Base-by-base conservation (phyloP, 2,329 filamentous ascomycete genomes). In the Penicillium sp. region DNA sequence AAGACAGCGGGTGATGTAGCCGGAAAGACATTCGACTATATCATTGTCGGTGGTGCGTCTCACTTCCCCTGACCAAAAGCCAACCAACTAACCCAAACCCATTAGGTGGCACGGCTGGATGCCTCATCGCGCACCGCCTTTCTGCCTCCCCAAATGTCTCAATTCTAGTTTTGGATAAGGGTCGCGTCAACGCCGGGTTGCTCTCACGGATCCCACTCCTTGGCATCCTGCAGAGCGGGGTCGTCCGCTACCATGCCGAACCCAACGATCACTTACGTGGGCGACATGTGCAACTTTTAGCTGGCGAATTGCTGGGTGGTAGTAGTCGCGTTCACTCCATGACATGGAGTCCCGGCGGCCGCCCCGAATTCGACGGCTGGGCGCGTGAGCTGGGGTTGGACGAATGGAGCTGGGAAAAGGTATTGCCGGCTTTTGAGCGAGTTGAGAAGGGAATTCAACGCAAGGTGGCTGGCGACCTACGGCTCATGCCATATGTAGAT, bases 401-500 rank as follows among this genome's bases (percentile, higher is more conserved):
- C 1, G 17, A 50, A 26, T 50, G 47, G 47, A 31, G 36, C 14
- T 50, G 49, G 49, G 49, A 44, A 6, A 51, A 44, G 30, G 49
- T 51, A n/a, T 30, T 25, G 5, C 49, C 49, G 4, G 49, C 49
- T 3, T 43, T 51, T 36, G 19, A 11, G 3, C 30, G 49, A 16
- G 22, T 51, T n/a, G 49, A 51, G 14, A n/a, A 30, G 22, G 30
- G 9, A 4, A 43, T 45, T 7, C 19, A 16, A 5, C 49, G 49
- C 3, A 35, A 43, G 8, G 30, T 11, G 5, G 40, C 49, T 2
- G 49, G 49, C 0, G 49, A 51, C 25, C 6, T 43, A 25, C 40
- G 49, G 2, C 9, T 37, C 3, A 51, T 51, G 49, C 9, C 49
- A 12, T 51, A 36, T 51, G 40, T 51, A 10, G 40, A 51, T 22